These are phyloP conservation scores for Panaeolus cyanescens DNA, from an alignment of 768 basidiomycete genomes.

Conservation along the genomic window DNA sequence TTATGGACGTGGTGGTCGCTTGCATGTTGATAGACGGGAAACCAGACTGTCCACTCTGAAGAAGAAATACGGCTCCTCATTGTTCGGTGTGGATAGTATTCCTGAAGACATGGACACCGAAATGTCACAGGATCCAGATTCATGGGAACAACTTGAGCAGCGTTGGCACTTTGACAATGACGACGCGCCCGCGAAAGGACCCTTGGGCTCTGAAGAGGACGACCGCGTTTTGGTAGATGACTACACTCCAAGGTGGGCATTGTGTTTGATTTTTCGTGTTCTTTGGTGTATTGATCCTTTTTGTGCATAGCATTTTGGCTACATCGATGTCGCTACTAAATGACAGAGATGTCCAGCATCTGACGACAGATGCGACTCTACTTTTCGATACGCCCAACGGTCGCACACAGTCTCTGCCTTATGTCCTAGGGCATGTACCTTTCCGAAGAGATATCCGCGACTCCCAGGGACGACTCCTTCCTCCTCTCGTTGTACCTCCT, in stretches of 20 bases:
- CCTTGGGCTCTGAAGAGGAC: constrained; percentile 66
- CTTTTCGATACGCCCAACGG: constrained; percentile 47
- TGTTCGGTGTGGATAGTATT: constrained; percentile 21
- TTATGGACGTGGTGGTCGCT: constrained; percentile 79
- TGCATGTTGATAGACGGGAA: constrained; percentile 72
- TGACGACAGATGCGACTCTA: constrained; percentile 54
- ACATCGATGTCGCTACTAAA: constrained; percentile 57
- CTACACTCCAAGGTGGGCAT: constrained; percentile 52
- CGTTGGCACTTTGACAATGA: constrained; percentile 74
- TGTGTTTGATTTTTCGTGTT: constrained; percentile 5
- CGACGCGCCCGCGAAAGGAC: constrained; percentile 55
- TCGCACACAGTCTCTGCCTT: constrained; percentile 53
- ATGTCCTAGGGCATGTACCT: constrained; percentile 42
- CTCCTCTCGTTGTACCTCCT: constrained; percentile 19
- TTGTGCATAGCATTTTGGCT: constrained; percentile 47
- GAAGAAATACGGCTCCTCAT: constrained; percentile 31
- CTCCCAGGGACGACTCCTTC: constrained; percentile 27
- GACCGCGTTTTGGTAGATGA: constrained; percentile 72
- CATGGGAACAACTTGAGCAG: constrained; percentile 42
- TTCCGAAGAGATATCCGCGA: constrained; percentile 33
- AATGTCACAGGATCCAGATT: neutral
- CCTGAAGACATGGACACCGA: constrained; percentile 38
- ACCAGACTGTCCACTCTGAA: constrained; percentile 25
- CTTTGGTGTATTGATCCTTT: neutral
- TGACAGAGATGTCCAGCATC: constrained; percentile 53